Evolutionary conservation across 2,329 filamentous ascomycete species (phyloP), one percentile per base, ranked within the genome.

Genomic region (Microascus cirrosus): DNA sequence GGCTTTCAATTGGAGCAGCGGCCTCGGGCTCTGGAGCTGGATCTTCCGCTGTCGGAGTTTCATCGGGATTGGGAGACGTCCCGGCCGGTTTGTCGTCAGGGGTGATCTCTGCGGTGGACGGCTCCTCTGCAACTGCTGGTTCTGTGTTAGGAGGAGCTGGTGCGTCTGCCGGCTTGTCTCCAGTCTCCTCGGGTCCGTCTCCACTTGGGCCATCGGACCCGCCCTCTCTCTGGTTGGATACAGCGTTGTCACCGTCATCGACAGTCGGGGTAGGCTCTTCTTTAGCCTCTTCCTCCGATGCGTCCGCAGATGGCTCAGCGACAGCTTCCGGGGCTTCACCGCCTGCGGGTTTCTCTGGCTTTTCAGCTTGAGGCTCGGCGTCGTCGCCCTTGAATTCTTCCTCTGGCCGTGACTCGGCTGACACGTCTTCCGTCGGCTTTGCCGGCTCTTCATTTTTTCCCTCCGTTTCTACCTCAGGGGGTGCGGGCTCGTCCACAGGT

Each of bases 101-200:
- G 18, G 58, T 53, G 11, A 50, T 54, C 11, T 45, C 55, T 3
- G 42, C n/a, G 20, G 20, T 20, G 6, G 20, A 20, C 20, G 45
- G 45, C 3, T 50, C 45, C 12, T 50, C 45, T 11, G 45, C n/a
- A 2, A 18, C 39, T n/a, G 45, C 45, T 2, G 20, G 45, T 20
- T 50, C 20, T 8, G 20, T 20, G 2, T 24, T 8, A 24, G 45
- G 6, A 1, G 45, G n/a, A 12, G 2, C 20, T 20, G 45, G n/a
- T 3, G 6, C 24, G 32, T 61, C 58, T 58, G 54, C 58, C 39
- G 25, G 32, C 34, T 52, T 42, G 15, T 52, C 24, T 13, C 42
- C 24, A 10, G 51, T 5, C 25, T 28, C 28, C n/a, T 52, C 50
- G 50, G 28, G 2, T 20, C 45, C 45, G 15, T 51, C 15, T 57